These are phyloP conservation scores for Tulasnella sp. DNA, from an alignment of 768 basidiomycete species.

Conservation along the genomic window DNA sequence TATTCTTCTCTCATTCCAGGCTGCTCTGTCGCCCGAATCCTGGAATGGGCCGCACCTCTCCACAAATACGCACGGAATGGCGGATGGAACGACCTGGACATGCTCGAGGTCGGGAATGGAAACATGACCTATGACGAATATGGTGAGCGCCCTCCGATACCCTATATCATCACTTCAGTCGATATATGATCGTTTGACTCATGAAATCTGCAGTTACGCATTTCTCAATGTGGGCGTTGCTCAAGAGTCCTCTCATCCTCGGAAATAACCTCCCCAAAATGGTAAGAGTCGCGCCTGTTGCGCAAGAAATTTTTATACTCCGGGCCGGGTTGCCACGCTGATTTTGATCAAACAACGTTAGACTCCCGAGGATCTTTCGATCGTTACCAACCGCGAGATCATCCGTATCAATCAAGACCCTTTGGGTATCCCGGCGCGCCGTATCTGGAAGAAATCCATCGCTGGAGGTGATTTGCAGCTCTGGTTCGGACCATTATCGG, in stretches of 20 bases:
- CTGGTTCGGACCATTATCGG: slow-evolving; percentile 28
- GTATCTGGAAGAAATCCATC: slow-evolving; percentile 28
- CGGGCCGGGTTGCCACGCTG: background rate
- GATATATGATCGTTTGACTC: background rate
- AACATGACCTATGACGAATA: slow-evolving; percentile 35
- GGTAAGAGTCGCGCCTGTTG: slow-evolving; percentile 20
- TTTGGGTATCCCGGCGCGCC: slow-evolving; percentile 25
- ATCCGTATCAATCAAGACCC: slow-evolving; percentile 31
- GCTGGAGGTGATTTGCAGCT: slow-evolving; percentile 27
- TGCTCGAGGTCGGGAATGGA: slow-evolving; percentile 34
- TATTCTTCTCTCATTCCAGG: background rate
- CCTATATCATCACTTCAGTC: background rate
- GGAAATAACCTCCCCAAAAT: slow-evolving; percentile 34
- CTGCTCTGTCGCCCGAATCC: slow-evolving; percentile 42
- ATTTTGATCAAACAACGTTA: slow-evolving; percentile 5
- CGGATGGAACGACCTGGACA: slow-evolving; percentile 42
- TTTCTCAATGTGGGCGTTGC: slow-evolving; percentile 45
- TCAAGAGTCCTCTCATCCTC: slow-evolving; percentile 37
- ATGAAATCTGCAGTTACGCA: slow-evolving; percentile 28
- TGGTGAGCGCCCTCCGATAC: slow-evolving; percentile 20
- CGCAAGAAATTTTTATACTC: too few relatives aligned
- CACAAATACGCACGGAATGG: slow-evolving; percentile 34
- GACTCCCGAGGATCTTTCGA: slow-evolving; percentile 29
- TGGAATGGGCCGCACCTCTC: slow-evolving; percentile 43
- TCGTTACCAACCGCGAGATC: slow-evolving; percentile 33